Evolutionary conservation across 768 basidiomycete species (phyloP).

Genomic region (Leucocoprinus leucothites): DNA sequence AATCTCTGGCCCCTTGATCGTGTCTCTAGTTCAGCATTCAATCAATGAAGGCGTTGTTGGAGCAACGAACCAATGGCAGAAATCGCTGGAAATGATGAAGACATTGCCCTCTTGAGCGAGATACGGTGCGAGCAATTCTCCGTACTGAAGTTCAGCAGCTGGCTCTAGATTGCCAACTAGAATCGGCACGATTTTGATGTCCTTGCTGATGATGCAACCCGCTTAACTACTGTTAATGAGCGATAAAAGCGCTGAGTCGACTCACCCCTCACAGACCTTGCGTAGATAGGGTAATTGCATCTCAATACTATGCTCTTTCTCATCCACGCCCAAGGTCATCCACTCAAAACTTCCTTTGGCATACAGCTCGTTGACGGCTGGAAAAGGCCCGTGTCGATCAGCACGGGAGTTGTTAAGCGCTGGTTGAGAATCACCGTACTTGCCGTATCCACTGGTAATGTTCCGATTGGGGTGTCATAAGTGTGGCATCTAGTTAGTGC

Average conservation of each 20-base stretch:
- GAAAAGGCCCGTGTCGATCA: slow-evolving; percentile 8
- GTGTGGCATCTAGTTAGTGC: slow-evolving; percentile 75
- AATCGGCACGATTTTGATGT: slow-evolving; percentile 86
- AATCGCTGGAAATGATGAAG: slow-evolving; percentile 92
- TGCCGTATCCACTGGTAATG: slow-evolving; percentile 71
- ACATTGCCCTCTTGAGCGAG: slow-evolving; percentile 76
- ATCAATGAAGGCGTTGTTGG: background rate
- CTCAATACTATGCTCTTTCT: slow-evolving; percentile 96
- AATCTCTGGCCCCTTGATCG: slow-evolving; percentile 74
- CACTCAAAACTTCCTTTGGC: slow-evolving; percentile 65
- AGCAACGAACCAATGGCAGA: slow-evolving; percentile 86
- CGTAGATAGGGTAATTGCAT: slow-evolving; percentile 95
- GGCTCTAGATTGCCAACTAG: slow-evolving; percentile 78
- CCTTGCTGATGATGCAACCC: slow-evolving; percentile 52
- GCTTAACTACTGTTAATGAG: too few species aligned
- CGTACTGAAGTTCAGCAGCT: slow-evolving; percentile 58
- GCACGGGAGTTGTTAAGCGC: background rate
- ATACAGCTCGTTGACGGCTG: slow-evolving; percentile 67
- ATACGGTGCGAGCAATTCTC: slow-evolving; percentile 75
- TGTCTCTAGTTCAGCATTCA: background rate
- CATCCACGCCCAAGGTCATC: slow-evolving; percentile 70
- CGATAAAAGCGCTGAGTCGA: background rate
- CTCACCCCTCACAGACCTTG: slow-evolving; percentile 79
- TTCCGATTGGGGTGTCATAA: slow-evolving; percentile 86
- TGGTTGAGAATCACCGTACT: slow-evolving; percentile 62